These are phyloP conservation scores for Penicillium thymicola DNA, from an alignment of 2,329 filamentous ascomycete species.

Conservation along the genomic window DNA sequence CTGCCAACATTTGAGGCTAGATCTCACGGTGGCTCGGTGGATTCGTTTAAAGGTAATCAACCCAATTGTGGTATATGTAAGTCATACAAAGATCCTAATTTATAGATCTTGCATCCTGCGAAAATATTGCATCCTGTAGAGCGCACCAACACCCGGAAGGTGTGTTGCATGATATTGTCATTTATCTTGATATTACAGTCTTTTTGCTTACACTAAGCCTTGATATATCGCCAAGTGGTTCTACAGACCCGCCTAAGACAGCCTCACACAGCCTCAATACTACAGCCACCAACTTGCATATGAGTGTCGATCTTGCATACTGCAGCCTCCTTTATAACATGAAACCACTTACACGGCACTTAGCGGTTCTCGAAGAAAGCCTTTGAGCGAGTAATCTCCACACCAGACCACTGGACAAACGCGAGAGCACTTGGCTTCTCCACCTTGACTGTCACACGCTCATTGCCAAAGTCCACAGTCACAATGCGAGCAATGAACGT, in stretches of 20 bases:
- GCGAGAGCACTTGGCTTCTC: constrained; percentile 52
- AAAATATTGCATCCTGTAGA: too few species aligned
- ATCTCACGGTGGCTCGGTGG: too few species aligned
- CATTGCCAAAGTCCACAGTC: constrained; percentile 45
- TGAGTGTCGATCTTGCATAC: neutral
- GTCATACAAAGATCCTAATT: too few species aligned
- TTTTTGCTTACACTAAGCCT: neutral
- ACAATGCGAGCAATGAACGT: constrained; percentile 47
- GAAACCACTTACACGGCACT: constrained; percentile 1
- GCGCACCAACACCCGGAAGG: too few species aligned
- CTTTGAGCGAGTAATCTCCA: constrained; percentile 48
- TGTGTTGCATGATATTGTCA: neutral
- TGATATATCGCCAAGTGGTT: neutral
- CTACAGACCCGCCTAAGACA: neutral
- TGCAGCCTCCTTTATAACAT: constrained; percentile 1
- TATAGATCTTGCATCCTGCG: too few species aligned
- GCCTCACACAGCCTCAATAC: neutral
- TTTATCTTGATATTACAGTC: neutral
- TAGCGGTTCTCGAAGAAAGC: constrained; percentile 40
- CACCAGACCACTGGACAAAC: constrained; percentile 48
- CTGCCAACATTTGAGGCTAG: too few species aligned
- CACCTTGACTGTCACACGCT: constrained; percentile 46
- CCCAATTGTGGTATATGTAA: too few species aligned
- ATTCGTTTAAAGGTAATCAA: too few species aligned
- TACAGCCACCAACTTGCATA: neutral